Conservation (phyloP, 2,329 filamentous ascomycete genomes). For the Pezicula neosporulosa region DNA sequence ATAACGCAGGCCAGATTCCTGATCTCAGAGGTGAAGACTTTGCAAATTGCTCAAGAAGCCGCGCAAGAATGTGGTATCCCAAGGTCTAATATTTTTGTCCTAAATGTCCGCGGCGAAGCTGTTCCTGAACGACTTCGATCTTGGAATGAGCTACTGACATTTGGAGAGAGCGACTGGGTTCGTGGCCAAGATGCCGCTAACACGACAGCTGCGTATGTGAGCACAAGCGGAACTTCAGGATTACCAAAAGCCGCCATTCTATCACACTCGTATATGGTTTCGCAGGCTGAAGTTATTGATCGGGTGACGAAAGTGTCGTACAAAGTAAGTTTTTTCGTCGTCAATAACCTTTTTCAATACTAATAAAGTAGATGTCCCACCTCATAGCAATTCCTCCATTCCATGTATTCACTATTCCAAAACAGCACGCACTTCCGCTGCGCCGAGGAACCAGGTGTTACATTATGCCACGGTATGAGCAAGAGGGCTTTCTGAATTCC, state of each 20-base stretch:
- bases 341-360: slow-evolving; percentile 47
- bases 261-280: slow-evolving; percentile 27
- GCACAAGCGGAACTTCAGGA: slow-evolving; percentile 57
- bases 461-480: slow-evolving; percentile 75
- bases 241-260: slow-evolving; percentile 33
- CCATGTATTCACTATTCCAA: slow-evolving; percentile 68
- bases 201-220: slow-evolving; percentile 37
- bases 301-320: slow-evolving; percentile 59
- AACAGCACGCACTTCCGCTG: slow-evolving; percentile 72
- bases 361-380: slow-evolving; percentile 48
- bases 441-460: slow-evolving; percentile 63
- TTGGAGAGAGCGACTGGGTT: slow-evolving; percentile 35
- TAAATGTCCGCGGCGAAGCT: not conserved
- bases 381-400: slow-evolving; percentile 49
- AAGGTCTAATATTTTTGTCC: not conserved
- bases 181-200: slow-evolving; percentile 16
- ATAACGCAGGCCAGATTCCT: slow-evolving; percentile 11
- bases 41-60: slow-evolving; percentile 10
- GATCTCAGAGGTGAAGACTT: slow-evolving; percentile 3
- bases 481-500: slow-evolving; percentile 64
- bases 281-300: slow-evolving; percentile 42
- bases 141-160: not conserved
- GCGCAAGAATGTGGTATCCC: slow-evolving; percentile 17
- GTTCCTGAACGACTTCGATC: not conserved
- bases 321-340: slow-evolving; percentile 25